Conservation (phyloP, 805 yeast species). For the Jamesozyma gamospora region DNA sequence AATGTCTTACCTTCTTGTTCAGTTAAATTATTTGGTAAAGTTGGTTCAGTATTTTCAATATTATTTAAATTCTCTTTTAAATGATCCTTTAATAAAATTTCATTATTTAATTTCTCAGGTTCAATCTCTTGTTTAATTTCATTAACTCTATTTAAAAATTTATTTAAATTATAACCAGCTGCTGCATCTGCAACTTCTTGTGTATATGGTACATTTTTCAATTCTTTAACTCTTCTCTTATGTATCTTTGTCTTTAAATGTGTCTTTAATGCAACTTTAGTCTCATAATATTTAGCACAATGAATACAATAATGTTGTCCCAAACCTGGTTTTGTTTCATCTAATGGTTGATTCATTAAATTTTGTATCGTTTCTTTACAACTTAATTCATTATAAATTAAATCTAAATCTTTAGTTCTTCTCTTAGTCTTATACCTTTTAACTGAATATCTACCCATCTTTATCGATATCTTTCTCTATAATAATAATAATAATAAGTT, state of each 20-base stretch:
- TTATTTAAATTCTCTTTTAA: slow-evolving; percentile 19
- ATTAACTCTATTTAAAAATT: slow-evolving; percentile 55
- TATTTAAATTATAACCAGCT: slow-evolving; percentile 63
- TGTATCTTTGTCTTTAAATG: slow-evolving; percentile 75
- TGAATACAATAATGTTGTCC: slow-evolving; percentile 93
- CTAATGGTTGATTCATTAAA: slow-evolving; percentile 72
- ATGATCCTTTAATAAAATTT: slow-evolving; percentile 28
- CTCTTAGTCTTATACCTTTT: slow-evolving; percentile 84
- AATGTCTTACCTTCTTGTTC: slow-evolving; percentile 5
- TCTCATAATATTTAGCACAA: slow-evolving; percentile 87
- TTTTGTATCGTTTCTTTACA: slow-evolving; percentile 51
- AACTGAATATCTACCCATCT: slow-evolving; percentile 81
- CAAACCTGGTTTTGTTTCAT: slow-evolving; percentile 85
- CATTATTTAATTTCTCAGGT: slow-evolving; percentile 37
- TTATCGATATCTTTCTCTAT: no score
- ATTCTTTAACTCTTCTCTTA: slow-evolving; percentile 71
- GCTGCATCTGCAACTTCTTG: slow-evolving; percentile 88
- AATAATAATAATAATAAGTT: no score
- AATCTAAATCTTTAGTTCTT: slow-evolving; percentile 76
- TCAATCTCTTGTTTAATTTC: slow-evolving; percentile 44
- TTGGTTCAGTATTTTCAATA: slow-evolving; percentile 26
- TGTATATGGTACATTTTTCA: slow-evolving; percentile 74
- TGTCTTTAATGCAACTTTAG: slow-evolving; percentile 56
- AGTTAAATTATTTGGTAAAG: slow-evolving; percentile 15
- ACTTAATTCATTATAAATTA: slow-evolving; percentile 66